phyloP scores from a whole-genome alignment of 768 basidiomycete genomes.

The Rossbeevera mucosa region DNA sequence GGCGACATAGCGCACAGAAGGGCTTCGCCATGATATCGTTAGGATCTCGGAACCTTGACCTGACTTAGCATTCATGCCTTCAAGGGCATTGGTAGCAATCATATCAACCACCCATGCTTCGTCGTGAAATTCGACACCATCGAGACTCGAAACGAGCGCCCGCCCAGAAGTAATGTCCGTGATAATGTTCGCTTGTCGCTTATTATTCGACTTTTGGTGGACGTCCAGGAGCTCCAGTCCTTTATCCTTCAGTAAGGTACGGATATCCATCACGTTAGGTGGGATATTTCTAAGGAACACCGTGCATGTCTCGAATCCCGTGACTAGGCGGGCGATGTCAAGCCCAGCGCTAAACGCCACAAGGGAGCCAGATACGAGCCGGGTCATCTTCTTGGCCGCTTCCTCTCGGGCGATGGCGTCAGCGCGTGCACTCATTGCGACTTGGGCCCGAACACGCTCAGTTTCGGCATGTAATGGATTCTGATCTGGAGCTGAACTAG shows the following conservation, averaged over 20 bases:
- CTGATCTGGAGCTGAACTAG: neutral
- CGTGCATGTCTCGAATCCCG: slow-evolving; percentile 51
- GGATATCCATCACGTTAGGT: slow-evolving; percentile 34
- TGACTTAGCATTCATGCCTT: slow-evolving; percentile 39
- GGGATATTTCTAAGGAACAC: slow-evolving; percentile 47
- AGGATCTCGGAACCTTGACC: slow-evolving; percentile 36
- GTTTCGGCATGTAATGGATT: neutral
- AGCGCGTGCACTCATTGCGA: slow-evolving; percentile 16
- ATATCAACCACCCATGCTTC: slow-evolving; percentile 41
- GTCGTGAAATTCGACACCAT: slow-evolving; percentile 46
- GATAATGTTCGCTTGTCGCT: slow-evolving; percentile 40
- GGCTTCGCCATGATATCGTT: slow-evolving; percentile 48
- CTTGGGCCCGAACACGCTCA: slow-evolving; percentile 2
- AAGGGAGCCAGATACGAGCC: slow-evolving; percentile 42
- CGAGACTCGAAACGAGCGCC: slow-evolving; percentile 39
- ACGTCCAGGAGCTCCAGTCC: slow-evolving; percentile 37
- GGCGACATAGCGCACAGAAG: slow-evolving; percentile 44
- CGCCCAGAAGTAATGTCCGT: slow-evolving; percentile 39
- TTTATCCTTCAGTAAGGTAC: slow-evolving; percentile 39
- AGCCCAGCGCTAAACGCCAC: slow-evolving; percentile 50
- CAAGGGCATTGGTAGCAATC: slow-evolving; percentile 34
- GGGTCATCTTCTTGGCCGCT: slow-evolving; percentile 39
- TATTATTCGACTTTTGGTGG: slow-evolving; percentile 25
- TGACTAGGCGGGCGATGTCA: slow-evolving; percentile 38
- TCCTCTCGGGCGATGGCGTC: slow-evolving; percentile 29